Conservation (phyloP, 2,329 filamentous ascomycete species). For the Colletotrichum sp. region DNA sequence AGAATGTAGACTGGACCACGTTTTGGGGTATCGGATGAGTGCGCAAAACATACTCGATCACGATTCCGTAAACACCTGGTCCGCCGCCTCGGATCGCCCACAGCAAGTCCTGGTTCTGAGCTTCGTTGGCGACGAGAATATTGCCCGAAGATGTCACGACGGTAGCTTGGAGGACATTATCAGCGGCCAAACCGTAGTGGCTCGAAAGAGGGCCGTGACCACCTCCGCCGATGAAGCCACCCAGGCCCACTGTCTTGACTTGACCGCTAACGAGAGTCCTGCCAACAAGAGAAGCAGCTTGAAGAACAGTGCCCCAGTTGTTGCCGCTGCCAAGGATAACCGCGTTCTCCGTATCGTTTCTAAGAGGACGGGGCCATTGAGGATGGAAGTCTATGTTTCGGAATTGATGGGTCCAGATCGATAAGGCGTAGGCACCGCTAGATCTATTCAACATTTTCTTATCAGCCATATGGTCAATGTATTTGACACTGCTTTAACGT, state of each 20-base stretch:
- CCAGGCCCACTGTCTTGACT: conserved; percentile 61
- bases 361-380: neutral
- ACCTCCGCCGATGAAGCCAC: conserved; percentile 31
- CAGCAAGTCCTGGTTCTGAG: conserved; percentile 18
- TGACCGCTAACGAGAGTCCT: conserved; percentile 49
- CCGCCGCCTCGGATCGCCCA: conserved; percentile 23
- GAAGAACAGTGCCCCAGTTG: conserved; percentile 41
- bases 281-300: conserved; percentile 39
- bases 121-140: conserved; percentile 11
- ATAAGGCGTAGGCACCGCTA: conserved; percentile 18
- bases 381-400: neutral
- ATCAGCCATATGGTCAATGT: neutral
- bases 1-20: neutral
- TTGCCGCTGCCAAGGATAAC: neutral
- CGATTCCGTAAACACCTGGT: conserved; percentile 15
- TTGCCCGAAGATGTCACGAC: conserved; percentile 28
- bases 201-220: conserved; percentile 29
- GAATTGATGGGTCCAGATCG: conserved; percentile 20
- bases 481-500: too few relatives aligned
- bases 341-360: neutral
- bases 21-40: conserved; percentile 12
- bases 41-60: conserved; percentile 18
- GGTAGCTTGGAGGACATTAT: conserved; percentile 28
- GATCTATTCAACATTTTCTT: neutral
- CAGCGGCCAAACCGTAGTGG: conserved; percentile 27